Evolutionary conservation across 2,329 filamentous ascomycete genomes (phyloP), one percentile per base, ranked within the genome.

Genomic region (Ophiostoma triangulosporum): DNA sequence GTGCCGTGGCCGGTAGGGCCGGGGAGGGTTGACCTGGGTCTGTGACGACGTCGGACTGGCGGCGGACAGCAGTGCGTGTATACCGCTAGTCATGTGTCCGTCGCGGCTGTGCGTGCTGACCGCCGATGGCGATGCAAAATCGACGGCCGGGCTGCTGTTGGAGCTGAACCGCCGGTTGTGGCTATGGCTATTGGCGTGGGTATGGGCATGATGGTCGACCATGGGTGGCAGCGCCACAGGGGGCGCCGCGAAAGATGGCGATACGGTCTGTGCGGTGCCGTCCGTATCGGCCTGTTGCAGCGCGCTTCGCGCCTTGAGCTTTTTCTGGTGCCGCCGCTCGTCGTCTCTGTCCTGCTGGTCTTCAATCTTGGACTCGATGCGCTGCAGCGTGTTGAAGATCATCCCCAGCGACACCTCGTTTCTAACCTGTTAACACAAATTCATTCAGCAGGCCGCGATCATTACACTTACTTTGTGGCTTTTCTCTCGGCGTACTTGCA

Each of bases 401-500:
- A 76, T 70, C 26, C 70, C 68, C 61, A 77, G 69, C 3, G 74
- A 76, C 52, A 75, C 72, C 54, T 77, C 74, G 51, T 73, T 75
- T 58, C 71, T 74, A 15, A 3, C 12, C 3, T 11, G 9, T 50
- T 12, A 50, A 29, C 2, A 24, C n/a, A 8, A 5, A 3, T 43
- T 3, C 22, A 31, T 11, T 6, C 29, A 31, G 11, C 29, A 31
- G 11, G 32, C 9, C 9, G 40, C 14, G 6, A 14, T 2, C 1
- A 6, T 11, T 6, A 8, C 4, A 61, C 66, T 54, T 60, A 73
- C 71, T 76, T 76, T 35, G 74, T 76, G 12, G 71, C 67, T 59
- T 75, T 74, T 54, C 73, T 71, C 60, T 75, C 71, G 56, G 73
- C 73, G 60, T 76, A 78, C 43, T 68, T 68, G 62, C 75, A 78